phyloP scores from a whole-genome alignment of 305 asterid genomes.

The Fraxinus floribunda region DNA sequence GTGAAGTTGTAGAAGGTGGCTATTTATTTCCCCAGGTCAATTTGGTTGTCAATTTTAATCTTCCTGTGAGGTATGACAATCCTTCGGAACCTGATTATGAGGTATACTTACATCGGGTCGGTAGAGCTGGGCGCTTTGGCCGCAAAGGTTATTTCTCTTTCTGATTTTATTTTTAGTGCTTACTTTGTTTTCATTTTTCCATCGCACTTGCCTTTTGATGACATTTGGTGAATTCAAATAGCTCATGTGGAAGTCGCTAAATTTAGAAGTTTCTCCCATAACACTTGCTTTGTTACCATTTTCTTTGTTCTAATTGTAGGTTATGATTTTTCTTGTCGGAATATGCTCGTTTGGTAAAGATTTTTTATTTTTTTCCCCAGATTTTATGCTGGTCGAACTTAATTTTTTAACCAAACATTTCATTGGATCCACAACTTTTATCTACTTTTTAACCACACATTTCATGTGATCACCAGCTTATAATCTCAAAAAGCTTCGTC shows the following conservation, averaged over 20 bases:
- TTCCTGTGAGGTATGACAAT: constrained; percentile 48
- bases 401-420: not conserved
- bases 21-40: constrained; percentile 58
- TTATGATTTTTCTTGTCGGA: not conserved
- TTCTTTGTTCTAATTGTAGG: not conserved
- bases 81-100: constrained; percentile 80
- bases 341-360: not conserved
- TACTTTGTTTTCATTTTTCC: not conserved
- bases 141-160: constrained; percentile 64
- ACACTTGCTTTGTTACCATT: not conserved
- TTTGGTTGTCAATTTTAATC: constrained; percentile 87
- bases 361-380: not conserved
- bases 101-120: constrained; percentile 91
- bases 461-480: not conserved
- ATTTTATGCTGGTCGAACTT: not conserved
- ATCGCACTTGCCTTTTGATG: not conserved
- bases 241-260: not conserved
- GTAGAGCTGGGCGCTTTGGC: constrained; percentile 99
- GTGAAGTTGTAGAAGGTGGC: not conserved
- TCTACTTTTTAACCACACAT: not conserved
- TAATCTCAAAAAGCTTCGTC: not conserved
- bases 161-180: not conserved
- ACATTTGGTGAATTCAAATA: not conserved
- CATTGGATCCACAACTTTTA: not conserved
- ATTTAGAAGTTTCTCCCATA: not conserved